These are phyloP conservation scores for Cornus florida DNA, from an alignment of 148 eudicot species.

Conservation along the genomic window DNA sequence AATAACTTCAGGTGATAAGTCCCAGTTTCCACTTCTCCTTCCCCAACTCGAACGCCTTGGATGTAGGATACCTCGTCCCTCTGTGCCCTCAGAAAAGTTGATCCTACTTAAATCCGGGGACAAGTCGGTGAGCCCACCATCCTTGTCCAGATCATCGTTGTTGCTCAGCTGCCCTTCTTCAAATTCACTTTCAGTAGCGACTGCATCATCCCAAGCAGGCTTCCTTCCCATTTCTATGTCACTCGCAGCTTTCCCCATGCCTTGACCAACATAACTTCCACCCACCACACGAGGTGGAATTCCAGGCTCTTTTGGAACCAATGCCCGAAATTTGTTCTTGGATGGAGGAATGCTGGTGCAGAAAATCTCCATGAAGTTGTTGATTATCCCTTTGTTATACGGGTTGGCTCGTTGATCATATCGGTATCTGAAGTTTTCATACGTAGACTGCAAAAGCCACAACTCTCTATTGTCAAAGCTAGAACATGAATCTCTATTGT, in stretches of 20 bases:
- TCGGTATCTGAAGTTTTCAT: constrained; percentile 43
- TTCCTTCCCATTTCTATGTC: constrained; percentile 31
- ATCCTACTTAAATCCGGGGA: constrained; percentile 5
- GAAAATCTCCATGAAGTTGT: constrained; percentile 38
- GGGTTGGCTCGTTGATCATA: constrained; percentile 34
- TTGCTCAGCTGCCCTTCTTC: constrained; percentile 6
- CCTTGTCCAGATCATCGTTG: constrained; percentile 4
- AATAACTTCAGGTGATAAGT: constrained; percentile 21
- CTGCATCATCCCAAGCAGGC: constrained; percentile 20
- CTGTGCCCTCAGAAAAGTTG: background rate
- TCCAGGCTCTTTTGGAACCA: constrained; percentile 24
- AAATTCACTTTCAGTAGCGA: constrained; percentile 4
- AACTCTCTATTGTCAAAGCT: background rate
- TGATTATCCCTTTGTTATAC: constrained; percentile 33
- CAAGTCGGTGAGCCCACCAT: background rate
- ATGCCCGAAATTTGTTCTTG: constrained; percentile 37
- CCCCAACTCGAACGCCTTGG: constrained; percentile 26
- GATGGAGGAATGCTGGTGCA: constrained; percentile 36
- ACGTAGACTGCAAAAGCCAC: constrained; percentile 43
- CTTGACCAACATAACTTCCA: constrained; percentile 6
- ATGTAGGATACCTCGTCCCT: constrained; percentile 5
- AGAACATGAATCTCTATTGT: background rate
- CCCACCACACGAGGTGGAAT: constrained; percentile 16
- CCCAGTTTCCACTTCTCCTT: constrained; percentile 27
- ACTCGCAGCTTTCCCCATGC: constrained; percentile 9